phyloP scores from a whole-genome alignment of 768 basidiomycete species.

The Boletus pseudopeckii region DNA sequence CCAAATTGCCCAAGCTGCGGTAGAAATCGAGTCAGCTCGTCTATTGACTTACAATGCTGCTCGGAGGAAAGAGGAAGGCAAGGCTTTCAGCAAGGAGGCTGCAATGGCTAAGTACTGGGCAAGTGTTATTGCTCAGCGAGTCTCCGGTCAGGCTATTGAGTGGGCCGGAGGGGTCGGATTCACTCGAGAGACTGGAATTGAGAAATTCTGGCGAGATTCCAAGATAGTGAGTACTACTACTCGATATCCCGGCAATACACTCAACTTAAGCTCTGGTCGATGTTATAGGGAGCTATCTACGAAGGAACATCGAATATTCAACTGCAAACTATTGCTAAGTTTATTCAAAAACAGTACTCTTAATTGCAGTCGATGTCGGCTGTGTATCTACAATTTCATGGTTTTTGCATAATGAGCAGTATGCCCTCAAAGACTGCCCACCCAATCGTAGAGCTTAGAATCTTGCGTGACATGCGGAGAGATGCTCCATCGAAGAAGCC shows the following conservation, averaged over 20 bases:
- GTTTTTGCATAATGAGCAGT: constrained; percentile 53
- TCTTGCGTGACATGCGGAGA: constrained; percentile 80
- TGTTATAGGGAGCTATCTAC: constrained; percentile 75
- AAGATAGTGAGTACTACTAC: constrained; percentile 70
- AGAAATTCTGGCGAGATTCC: constrained; percentile 95
- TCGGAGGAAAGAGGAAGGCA: constrained; percentile 87
- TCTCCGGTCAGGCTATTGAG: constrained; percentile 88
- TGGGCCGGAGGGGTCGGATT: constrained; percentile 95
- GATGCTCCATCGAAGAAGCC: constrained; percentile 89
- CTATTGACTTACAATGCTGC: constrained; percentile 96
- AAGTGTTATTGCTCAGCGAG: constrained; percentile 84
- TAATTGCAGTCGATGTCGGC: constrained; percentile 24
- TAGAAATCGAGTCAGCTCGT: constrained; percentile 86
- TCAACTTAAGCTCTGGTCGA: constrained; percentile 2
- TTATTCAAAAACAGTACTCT: constrained; percentile 82
- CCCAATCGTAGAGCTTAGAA: constrained; percentile 83
- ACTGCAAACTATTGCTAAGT: constrained; percentile 91
- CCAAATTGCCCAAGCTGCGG: constrained; percentile 88
- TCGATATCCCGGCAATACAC: neutral
- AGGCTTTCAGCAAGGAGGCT: constrained; percentile 84
- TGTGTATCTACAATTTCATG: constrained; percentile 6
- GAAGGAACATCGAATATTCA: constrained; percentile 99
- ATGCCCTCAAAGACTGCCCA: constrained; percentile 90
- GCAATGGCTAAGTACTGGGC: constrained; percentile 98
- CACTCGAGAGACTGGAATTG: constrained; percentile 91